A percentile compares a stretch with the other conserved stretches of the same genome.
phyloP scores from a whole-genome alignment of 805 yeast genomes.

The Zygotorulaspora florentina region DNA sequence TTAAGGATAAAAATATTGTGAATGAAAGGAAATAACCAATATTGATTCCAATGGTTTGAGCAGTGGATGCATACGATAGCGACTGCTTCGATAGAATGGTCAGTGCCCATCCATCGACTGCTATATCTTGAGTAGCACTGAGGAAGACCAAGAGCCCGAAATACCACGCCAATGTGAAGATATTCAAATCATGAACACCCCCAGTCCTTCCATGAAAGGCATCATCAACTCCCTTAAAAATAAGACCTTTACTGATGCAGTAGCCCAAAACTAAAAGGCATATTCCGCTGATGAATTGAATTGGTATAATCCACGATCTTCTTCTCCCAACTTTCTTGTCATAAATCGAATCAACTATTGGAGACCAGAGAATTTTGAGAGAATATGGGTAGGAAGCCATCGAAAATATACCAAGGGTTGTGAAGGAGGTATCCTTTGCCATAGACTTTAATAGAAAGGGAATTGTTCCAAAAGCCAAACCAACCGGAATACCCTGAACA shows the following conservation, averaged over 20 bases:
- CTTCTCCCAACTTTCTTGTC: conserved; percentile 68
- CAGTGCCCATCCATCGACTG: conserved; percentile 98
- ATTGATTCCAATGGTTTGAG: conserved; percentile 93
- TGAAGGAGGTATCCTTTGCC: conserved; percentile 60
- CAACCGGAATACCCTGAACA: conserved; percentile 95
- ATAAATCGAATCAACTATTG: conserved; percentile 87
- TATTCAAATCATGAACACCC: conserved; percentile 15
- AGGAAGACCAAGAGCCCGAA: conserved; percentile 78
- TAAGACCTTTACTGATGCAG: conserved; percentile 40
- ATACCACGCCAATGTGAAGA: conserved; percentile 51
- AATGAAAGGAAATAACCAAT: conserved; percentile 89
- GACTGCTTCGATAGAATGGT: conserved; percentile 76
- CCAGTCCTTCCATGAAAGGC: conserved; percentile 21
- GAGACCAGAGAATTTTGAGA: conserved; percentile 89
- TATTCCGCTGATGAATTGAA: conserved; percentile 74
- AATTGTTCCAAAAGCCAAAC: conserved; percentile 88
- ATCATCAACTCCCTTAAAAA: conserved; percentile 40
- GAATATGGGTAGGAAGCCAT: conserved; percentile 95
- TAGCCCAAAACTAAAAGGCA: conserved; percentile 63
- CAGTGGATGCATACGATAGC: conserved; percentile 90
- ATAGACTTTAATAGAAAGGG: conserved; percentile 80
- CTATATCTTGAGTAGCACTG: conserved; percentile 97
- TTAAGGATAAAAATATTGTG: conserved; percentile 85
- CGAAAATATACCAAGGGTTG: conserved; percentile 87
- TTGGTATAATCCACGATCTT: conserved; percentile 91